Conservation (phyloP, 306 rosid species). For the Fragaria vesca region DNA sequence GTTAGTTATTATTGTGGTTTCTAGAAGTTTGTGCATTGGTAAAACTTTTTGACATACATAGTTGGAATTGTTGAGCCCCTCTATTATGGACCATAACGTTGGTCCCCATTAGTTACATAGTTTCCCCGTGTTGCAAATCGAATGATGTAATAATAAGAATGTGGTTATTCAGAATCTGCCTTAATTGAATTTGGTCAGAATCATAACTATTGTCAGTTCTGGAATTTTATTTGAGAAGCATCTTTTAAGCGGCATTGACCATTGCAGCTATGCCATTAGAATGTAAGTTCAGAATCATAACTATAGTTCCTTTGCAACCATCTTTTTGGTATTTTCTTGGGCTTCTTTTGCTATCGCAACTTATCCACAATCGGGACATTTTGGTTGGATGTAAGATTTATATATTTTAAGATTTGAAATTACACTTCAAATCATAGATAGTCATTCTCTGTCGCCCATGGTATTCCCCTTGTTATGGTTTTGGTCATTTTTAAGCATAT, state of each 20-base stretch:
- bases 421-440: neutral
- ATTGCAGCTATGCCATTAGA: neutral
- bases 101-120: neutral
- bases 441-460: neutral
- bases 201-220: neutral
- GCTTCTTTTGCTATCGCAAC: neutral
- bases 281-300: neutral
- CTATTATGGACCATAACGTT: neutral
- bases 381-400: too few relatives aligned
- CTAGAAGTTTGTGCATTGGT: neutral
- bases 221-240: neutral
- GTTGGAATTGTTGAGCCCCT: constrained; percentile 5
- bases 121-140: neutral
- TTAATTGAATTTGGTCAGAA: neutral
- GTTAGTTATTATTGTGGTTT: constrained; percentile 39
- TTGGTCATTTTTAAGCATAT: neutral
- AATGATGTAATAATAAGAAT: neutral
- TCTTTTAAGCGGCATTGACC: neutral
- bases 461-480: neutral
- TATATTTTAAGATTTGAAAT: too few relatives aligned
- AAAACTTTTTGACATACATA: neutral
- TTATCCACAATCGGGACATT: neutral
- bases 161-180: neutral
- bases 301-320: neutral
- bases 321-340: neutral